phyloP scores from a whole-genome alignment of 192 early-diverging fungal species.

The Linnemannia elongata region DNA sequence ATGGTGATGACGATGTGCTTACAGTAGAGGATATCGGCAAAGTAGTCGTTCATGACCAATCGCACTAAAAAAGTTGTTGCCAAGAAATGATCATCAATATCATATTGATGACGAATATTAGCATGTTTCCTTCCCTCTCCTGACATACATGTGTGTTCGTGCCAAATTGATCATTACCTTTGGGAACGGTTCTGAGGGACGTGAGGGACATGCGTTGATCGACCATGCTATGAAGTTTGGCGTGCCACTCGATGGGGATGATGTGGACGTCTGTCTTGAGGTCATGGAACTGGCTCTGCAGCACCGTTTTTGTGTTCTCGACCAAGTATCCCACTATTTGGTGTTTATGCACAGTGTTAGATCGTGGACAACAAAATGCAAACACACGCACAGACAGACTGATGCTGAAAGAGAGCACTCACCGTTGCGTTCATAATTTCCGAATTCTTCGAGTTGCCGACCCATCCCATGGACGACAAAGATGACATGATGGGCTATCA shows the following conservation, averaged over 20 bases:
- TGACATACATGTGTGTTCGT: no score
- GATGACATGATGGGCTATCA: slow-evolving; percentile 54
- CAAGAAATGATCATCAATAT: neutral
- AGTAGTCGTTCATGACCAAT: slow-evolving; percentile 61
- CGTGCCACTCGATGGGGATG: slow-evolving; percentile 61
- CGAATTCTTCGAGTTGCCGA: slow-evolving; percentile 58
- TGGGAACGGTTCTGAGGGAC: slow-evolving; percentile 59
- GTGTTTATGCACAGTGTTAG: no score
- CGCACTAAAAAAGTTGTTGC: slow-evolving; percentile 28
- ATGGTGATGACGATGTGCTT: slow-evolving; percentile 14
- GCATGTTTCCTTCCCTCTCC: no score
- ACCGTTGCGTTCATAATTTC: slow-evolving; percentile 59
- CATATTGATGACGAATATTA: neutral
- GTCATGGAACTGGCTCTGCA: slow-evolving; percentile 48
- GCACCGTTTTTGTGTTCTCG: slow-evolving; percentile 46
- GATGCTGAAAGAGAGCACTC: neutral
- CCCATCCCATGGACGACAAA: slow-evolving; percentile 64
- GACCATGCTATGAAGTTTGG: slow-evolving; percentile 56
- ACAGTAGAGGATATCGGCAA: slow-evolving; percentile 61
- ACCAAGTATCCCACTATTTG: slow-evolving; percentile 40
- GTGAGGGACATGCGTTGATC: slow-evolving; percentile 55
- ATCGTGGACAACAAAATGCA: neutral
- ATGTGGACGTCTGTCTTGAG: slow-evolving; percentile 52
- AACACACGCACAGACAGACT: neutral
- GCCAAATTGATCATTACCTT: slow-evolving; percentile 21